Percentiles rank a stretch among this genome's conserved stretches.
These are phyloP conservation scores for Schizonepeta tenuifolia DNA, from an alignment of 257 asterid genomes.

Conservation along the genomic window DNA sequence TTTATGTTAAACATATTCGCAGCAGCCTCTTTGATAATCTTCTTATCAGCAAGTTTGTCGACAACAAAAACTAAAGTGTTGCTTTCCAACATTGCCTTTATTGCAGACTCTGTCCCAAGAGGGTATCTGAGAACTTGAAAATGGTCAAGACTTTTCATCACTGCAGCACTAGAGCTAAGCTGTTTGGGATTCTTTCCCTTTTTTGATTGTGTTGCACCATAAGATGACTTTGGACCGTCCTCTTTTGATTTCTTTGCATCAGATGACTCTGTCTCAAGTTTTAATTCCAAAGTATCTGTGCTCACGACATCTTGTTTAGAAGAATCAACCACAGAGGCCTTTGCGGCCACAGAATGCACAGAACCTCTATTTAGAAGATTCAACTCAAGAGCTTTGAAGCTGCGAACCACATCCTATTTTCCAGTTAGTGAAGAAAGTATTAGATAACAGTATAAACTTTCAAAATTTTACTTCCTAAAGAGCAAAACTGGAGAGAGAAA, in stretches of 20 bases:
- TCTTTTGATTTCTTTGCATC: conserved; percentile 30
- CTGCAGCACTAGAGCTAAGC: conserved; percentile 43
- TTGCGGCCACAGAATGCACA: conserved; percentile 25
- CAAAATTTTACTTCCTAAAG: not conserved
- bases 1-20: conserved; percentile 47
- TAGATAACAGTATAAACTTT: not conserved
- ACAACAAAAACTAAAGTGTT: conserved; percentile 75
- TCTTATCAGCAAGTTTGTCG: conserved; percentile 67
- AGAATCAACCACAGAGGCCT: conserved; percentile 24
- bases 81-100: conserved; percentile 46
- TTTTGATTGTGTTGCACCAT: conserved; percentile 24
- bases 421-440: conserved; percentile 13
- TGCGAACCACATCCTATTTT: conserved; percentile 38
- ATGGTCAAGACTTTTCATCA: conserved; percentile 35
- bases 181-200: conserved; percentile 48
- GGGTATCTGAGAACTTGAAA: conserved; percentile 60
- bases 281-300: conserved; percentile 5
- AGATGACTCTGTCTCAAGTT: conserved; percentile 14
- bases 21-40: conserved; percentile 55
- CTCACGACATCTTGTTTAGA: not conserved
- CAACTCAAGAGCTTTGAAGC: conserved; percentile 36
- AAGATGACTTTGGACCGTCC: conserved; percentile 30
- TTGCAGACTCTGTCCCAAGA: conserved; percentile 56
- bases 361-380: conserved; percentile 14
- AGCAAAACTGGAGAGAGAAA: not conserved